Evolutionary conservation across 2,329 filamentous ascomycete species (phyloP).

Genomic region (Xylariaceae sp.): DNA sequence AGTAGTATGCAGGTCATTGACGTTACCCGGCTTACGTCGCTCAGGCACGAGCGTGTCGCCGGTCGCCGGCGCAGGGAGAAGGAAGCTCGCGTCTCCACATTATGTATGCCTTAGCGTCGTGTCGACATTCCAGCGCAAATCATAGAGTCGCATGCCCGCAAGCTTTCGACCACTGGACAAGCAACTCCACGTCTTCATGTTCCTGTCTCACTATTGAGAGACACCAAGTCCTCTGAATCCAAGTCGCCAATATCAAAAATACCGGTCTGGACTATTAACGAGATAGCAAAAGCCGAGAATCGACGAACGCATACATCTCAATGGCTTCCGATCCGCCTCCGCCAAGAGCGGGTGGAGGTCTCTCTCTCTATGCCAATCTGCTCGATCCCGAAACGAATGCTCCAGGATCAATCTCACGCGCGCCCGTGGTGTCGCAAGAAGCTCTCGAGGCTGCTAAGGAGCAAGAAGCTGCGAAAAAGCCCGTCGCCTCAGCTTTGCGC

Average conservation of each 20-base stretch:
- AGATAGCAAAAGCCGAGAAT: background rate
- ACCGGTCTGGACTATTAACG: background rate
- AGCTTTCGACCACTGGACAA: background rate
- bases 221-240: background rate
- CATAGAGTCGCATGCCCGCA: background rate
- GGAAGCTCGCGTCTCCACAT: no score
- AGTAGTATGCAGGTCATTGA: no score
- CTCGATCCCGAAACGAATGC: conserved; percentile 54
- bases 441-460: conserved; percentile 41
- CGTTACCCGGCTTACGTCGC: no score
- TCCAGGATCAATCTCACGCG: conserved; percentile 67
- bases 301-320: background rate
- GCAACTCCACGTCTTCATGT: no score
- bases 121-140: background rate
- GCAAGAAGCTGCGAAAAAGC: conserved; percentile 56
- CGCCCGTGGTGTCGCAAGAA: conserved; percentile 66
- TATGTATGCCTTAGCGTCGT: background rate
- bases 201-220: background rate
- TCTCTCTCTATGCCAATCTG: conserved; percentile 81
- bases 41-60: no score
- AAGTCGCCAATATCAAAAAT: background rate
- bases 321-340: conserved; percentile 32
- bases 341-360: conserved; percentile 43
- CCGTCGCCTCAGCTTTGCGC: conserved; percentile 60
- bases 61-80: no score